Evolutionary conservation across 2,329 filamentous ascomycete species (phyloP), one percentile per base, ranked within the genome.

Genomic region (Pestalotiopsis sp.): DNA sequence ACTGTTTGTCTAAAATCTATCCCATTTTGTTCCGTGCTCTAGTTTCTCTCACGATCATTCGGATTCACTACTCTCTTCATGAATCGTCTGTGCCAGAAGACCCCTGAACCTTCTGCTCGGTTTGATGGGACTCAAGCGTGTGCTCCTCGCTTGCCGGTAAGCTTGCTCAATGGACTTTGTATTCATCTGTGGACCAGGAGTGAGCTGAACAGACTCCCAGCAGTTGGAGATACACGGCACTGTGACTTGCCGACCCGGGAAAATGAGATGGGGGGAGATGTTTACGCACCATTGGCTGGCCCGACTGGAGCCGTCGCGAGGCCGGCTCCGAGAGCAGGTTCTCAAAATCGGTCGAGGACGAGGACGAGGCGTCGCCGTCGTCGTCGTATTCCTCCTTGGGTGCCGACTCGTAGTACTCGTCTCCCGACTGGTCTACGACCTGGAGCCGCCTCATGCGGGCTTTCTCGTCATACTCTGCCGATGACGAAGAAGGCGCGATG

Each of bases 21-120:
- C 45, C 17, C 14, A 52, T 52, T n/a, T 36, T 36, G 31, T n/a
- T 20, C n/a, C 12, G 14, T 52, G 2, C 41, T 45, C 41, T 45
- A n/a, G 2, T 20, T 4, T 20, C 9, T 20, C 3, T 2, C 12
- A 25, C 27, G 27, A 36, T 39, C 27, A 75, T 65, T 85, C 86
- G 25, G 85, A 88, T 73, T 84, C 84, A 76, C 92, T 91, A 65
- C 91, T 90, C 76, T 93, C 92, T 78, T 93, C 92, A 68, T 91
- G 85, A 70, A 94, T 93, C 0, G 89, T 92, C 76, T 92, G 89
- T 36, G 86, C 85, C 58, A 92, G 79, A 20, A 93, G 76, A 1
- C 86, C 86, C 64, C 82, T 80, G 4, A 80, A 80, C 62, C 82
- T 79, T 65, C 81, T 80, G 67, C 83, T 79, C 11, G 82, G 77